These are phyloP conservation scores for Kodamaea sp. DNA, from an alignment of 1,139 yeast genomes.

Conservation along the genomic window DNA sequence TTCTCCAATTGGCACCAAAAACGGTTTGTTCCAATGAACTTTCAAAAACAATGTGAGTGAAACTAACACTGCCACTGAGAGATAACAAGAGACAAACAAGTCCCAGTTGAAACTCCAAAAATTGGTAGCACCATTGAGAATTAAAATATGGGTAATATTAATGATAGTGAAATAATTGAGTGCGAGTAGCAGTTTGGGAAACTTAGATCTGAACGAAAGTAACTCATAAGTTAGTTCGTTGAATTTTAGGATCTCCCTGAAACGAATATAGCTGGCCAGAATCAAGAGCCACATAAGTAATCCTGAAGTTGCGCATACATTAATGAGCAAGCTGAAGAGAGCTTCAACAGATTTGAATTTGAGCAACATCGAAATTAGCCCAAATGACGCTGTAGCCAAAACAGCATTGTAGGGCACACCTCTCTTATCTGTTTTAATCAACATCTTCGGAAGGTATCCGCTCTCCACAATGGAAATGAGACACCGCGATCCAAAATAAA, in stretches of 20 bases:
- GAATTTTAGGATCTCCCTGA: conserved; percentile 9
- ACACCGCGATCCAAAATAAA: conserved; percentile 28
- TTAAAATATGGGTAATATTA: conserved; percentile 14
- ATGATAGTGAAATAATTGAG: conserved; percentile 10
- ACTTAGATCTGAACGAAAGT: neutral
- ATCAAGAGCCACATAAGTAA: conserved; percentile 26
- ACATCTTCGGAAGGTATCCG: conserved; percentile 4
- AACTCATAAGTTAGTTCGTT: neutral
- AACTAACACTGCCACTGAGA: conserved; percentile 12
- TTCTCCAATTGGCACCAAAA: conserved; percentile 10
- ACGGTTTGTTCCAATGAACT: conserved; percentile 10
- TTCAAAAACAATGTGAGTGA: conserved; percentile 4
- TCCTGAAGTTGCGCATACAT: conserved; percentile 26
- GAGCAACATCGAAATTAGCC: conserved; percentile 18
- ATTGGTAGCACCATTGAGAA: conserved; percentile 15
- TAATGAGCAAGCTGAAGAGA: conserved; percentile 20
- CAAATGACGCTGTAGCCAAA: conserved; percentile 20
- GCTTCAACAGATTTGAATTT: conserved; percentile 15
- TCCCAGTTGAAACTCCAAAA: conserved; percentile 14
- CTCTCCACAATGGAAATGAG: conserved; percentile 21
- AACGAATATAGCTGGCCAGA: conserved; percentile 16
- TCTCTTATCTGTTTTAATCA: conserved; percentile 8
- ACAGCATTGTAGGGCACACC: conserved; percentile 25
- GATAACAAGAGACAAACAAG: conserved; percentile 14
- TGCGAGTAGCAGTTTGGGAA: conserved; percentile 2